Base-by-base conservation (phyloP, 75 land plant species). In the Azolla pinnata region DNA sequence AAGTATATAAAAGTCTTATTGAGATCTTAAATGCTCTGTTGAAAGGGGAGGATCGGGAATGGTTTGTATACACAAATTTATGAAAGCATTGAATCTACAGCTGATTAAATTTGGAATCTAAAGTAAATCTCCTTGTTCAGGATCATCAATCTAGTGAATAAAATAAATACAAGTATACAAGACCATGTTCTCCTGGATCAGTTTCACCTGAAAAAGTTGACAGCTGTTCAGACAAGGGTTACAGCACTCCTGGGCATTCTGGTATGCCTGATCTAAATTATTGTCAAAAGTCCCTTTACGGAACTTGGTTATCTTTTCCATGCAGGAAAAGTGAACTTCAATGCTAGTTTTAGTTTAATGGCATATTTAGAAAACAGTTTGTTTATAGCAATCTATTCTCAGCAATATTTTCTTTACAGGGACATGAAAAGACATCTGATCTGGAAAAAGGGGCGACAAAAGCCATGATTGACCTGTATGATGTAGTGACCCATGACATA, bases 381-480 rank as follows among this genome's bases (percentile, higher is more conserved):
- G 10, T 42, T 42, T 10, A 10, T 42, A 42, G 14, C 10, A 17
- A 42, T 42, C n/a, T 51, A 51, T 19, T 51, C 53, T 19, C 8
- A 5, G 53, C 17, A 18, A 19, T 51, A 5, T 31, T 57, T 70
- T 58, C 14, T 14, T 29, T 29, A 51, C 64, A 88, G 86, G 81
- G 75, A 66, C 67, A 71, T 52, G 66, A 63, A 2, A 79, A 80
- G 65, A 63, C 77, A 12, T 73, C 78, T 1, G 91, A 79, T 40
- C 63, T 60, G 29, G 60, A 44, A 59, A 72, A 63, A 24, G 84
- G 84, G n/a, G 95, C 82, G 32, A 73, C 80, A 17, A 75, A 78
- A 65, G 86, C 86, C 44, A 71, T 91, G 32, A 76, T 67, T 33
- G 86, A 85, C 71, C 79, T 91, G 29, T 85, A 91, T 69, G 89